Conservation (phyloP, 768 basidiomycete species). For the Amanita rubescens region DNA sequence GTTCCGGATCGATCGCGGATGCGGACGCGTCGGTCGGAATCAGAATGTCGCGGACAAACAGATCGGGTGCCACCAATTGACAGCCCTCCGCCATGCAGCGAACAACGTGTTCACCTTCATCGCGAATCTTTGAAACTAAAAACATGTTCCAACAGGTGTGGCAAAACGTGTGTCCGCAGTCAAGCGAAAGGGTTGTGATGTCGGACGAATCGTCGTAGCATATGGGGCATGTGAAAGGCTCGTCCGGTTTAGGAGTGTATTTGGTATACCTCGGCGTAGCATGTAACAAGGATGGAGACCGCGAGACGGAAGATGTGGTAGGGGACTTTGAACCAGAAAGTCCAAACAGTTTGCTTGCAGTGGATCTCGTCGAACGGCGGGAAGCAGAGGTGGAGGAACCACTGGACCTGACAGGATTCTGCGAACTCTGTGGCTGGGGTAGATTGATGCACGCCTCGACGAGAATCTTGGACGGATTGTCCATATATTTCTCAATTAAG, state of each 20-base stretch:
- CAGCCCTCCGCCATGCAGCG: conserved; percentile 82
- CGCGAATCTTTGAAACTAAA: conserved; percentile 69
- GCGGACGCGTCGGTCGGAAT: too few species aligned
- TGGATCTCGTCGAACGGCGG: conserved; percentile 28
- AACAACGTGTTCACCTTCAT: conserved; percentile 67
- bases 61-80: conserved; percentile 53
- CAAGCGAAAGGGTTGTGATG: conserved; percentile 57
- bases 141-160: conserved; percentile 81
- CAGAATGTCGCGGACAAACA: conserved; percentile 52
- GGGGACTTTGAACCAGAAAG: conserved; percentile 24
- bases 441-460: conserved; percentile 63
- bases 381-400: conserved; percentile 17
- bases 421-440: conserved; percentile 17
- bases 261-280: conserved; percentile 23
- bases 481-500: conserved; percentile 96
- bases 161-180: conserved; percentile 85
- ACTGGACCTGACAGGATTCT: conserved; percentile 2
- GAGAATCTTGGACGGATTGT: conserved; percentile 67
- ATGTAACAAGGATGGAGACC: conserved; percentile 18
- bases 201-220: conserved; percentile 76
- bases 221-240: conserved; percentile 83
- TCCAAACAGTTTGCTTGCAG: conserved; percentile 31
- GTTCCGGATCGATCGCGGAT: conserved; percentile 16
- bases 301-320: conserved; percentile 19
- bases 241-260: conserved; percentile 23